These are phyloP conservation scores for Saccharomyces mikatae DNA, from an alignment of 805 yeast genomes.

Conservation along the genomic window DNA sequence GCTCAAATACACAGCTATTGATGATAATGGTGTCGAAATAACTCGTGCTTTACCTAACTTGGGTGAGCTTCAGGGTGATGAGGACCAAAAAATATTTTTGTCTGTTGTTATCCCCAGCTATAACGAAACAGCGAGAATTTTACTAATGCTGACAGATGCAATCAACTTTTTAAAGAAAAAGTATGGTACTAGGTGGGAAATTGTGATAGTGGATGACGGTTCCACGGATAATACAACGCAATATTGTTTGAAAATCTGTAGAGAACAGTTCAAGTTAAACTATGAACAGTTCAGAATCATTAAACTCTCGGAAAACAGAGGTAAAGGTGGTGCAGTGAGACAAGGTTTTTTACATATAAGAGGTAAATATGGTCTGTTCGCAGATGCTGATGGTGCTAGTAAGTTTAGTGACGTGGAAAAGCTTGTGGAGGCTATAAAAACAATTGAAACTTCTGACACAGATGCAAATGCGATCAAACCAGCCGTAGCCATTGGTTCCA, in stretches of 20 bases:
- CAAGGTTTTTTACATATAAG: slow-evolving; percentile 76
- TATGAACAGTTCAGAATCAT: slow-evolving; percentile 65
- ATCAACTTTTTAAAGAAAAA: slow-evolving; percentile 41
- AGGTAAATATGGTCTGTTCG: slow-evolving; percentile 74
- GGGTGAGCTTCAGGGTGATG: slow-evolving; percentile 4
- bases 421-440: slow-evolving; percentile 38
- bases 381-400: slow-evolving; percentile 97
- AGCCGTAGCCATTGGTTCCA: slow-evolving; percentile 77
- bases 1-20: slow-evolving; percentile 45
- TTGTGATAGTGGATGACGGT: slow-evolving; percentile 87
- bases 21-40: slow-evolving; percentile 22
- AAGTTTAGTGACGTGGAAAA: slow-evolving; percentile 59
- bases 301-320: slow-evolving; percentile 68
- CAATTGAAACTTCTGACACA: slow-evolving; percentile 12
- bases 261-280: slow-evolving; percentile 35
- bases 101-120: slow-evolving; percentile 90
- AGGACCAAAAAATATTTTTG: slow-evolving; percentile 39
- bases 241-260: slow-evolving; percentile 56
- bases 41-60: slow-evolving; percentile 24
- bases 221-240: slow-evolving; percentile 72
- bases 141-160: slow-evolving; percentile 63
- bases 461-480: slow-evolving; percentile 29
- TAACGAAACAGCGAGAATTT: slow-evolving; percentile 72
- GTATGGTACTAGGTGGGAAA: slow-evolving; percentile 42
- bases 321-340: slow-evolving; percentile 94